Evolutionary conservation across 2,329 filamentous ascomycete genomes (phyloP).

Genomic region (Cladophialophora carrionii): DNA sequence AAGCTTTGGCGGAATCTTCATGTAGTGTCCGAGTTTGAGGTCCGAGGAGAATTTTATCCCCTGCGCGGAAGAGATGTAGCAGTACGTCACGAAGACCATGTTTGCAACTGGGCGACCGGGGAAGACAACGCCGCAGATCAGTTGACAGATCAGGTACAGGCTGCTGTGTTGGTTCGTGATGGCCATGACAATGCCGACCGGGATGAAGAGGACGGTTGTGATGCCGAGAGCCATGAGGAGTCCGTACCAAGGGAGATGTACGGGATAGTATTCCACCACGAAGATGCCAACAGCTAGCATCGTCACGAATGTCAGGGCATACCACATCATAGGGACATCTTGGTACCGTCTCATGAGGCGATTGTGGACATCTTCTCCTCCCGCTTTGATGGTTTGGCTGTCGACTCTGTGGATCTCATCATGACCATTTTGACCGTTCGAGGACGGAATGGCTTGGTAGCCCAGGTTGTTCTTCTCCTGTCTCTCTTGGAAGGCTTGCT

Average conservation of each 20-base stretch:
- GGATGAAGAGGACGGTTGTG: slow-evolving; percentile 80
- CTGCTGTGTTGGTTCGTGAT: slow-evolving; percentile 88
- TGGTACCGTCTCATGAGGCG: slow-evolving; percentile 81
- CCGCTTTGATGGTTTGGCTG: slow-evolving; percentile 26
- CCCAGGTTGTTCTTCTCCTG: slow-evolving; percentile 54
- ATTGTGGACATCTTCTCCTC: slow-evolving; percentile 79
- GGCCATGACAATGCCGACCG: slow-evolving; percentile 90
- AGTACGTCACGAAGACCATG: slow-evolving; percentile 92
- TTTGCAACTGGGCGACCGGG: slow-evolving; percentile 85
- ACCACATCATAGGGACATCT: slow-evolving; percentile 81
- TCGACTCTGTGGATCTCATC: slow-evolving; percentile 23
- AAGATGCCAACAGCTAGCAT: slow-evolving; percentile 82
- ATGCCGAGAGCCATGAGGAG: slow-evolving; percentile 77
- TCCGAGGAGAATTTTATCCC: slow-evolving; percentile 88
- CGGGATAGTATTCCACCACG: slow-evolving; percentile 79
- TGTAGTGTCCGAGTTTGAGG: slow-evolving; percentile 71
- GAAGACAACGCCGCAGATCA: slow-evolving; percentile 80
- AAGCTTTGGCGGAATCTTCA: slow-evolving; percentile 64
- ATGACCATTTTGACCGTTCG: slow-evolving; percentile 9
- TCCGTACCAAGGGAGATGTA: slow-evolving; percentile 85
- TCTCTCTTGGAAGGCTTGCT: slow-evolving; percentile 67
- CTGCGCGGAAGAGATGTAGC: slow-evolving; percentile 85
- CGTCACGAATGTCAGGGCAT: slow-evolving; percentile 71
- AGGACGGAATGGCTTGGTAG: slow-evolving; percentile 58
- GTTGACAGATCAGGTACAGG: slow-evolving; percentile 83